phyloP scores from a whole-genome alignment of 305 asterid species.

The Fraxinus floribunda region DNA sequence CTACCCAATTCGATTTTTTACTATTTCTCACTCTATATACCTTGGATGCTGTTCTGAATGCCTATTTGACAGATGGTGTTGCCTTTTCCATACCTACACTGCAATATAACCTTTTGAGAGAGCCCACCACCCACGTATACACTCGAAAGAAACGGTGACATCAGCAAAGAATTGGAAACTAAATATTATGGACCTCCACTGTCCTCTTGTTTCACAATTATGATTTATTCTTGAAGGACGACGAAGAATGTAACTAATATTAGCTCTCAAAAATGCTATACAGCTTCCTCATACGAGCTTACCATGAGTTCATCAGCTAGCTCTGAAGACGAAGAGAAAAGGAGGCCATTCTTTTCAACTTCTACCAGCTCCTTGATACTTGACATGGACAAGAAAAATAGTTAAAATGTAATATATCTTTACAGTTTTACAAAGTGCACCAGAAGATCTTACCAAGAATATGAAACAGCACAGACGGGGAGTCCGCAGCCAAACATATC shows the following conservation, averaged over 20 bases:
- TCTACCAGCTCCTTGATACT: conserved; percentile 91
- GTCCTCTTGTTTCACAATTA: neutral
- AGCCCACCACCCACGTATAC: neutral
- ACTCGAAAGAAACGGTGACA: neutral
- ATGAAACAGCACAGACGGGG: conserved; percentile 96
- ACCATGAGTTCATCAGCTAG: conserved; percentile 93
- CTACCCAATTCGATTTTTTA: neutral
- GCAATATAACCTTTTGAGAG: neutral
- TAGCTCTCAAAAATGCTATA: neutral
- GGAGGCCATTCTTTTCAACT: conserved; percentile 79
- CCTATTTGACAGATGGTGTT: neutral
- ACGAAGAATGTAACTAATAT: neutral
- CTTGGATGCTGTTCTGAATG: neutral
- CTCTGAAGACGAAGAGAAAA: conserved; percentile 88
- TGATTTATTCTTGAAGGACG: neutral
- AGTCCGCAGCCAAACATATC: conserved; percentile 99
- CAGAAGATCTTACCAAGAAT: conserved; percentile 72
- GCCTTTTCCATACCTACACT: neutral
- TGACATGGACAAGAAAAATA: conserved; percentile 27
- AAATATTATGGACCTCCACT: neutral
- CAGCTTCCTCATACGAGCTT: conserved; percentile 28
- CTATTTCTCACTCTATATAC: neutral
- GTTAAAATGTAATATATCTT: conserved; percentile 15
- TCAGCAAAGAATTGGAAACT: neutral
- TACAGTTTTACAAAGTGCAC: conserved; percentile 7